Conservation (phyloP, 1,284 basidiomycete genomes). For the Cutaneotrichosporon cavernicola region DNA sequence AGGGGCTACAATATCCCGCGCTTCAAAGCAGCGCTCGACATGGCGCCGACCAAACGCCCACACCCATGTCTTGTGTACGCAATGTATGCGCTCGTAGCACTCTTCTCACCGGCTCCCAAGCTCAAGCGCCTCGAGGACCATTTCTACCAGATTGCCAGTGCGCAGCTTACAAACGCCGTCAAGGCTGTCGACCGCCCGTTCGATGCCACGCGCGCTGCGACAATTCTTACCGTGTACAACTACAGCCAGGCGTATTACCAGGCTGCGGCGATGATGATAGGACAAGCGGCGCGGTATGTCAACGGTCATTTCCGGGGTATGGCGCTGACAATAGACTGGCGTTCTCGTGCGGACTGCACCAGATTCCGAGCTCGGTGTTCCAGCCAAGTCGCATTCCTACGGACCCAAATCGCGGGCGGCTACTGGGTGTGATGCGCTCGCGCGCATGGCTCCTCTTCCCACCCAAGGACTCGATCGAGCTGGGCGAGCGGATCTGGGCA, state of each 20-base stretch:
- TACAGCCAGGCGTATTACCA: conserved; percentile 40
- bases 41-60: conserved; percentile 38
- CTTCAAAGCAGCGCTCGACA: conserved; percentile 42
- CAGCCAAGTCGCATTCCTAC: conserved; percentile 19
- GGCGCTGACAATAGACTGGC: conserved; percentile 24
- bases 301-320: background rate
- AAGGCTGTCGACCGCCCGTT: conserved; percentile 34
- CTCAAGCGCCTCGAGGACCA: conserved; percentile 40
- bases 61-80: conserved; percentile 46
- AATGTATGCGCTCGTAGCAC: conserved; percentile 43
- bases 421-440: conserved; percentile 36
- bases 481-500: conserved; percentile 46
- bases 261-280: conserved; percentile 42
- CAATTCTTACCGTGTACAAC: conserved; percentile 42
- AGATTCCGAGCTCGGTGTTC: conserved; percentile 36
- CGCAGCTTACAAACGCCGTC: conserved; percentile 37
- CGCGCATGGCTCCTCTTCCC: conserved; percentile 34
- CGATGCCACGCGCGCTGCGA: conserved; percentile 41
- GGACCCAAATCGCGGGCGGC: conserved; percentile 9
- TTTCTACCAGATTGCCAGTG: conserved; percentile 37
- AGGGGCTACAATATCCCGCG: conserved; percentile 40
- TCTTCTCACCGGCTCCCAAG: conserved; percentile 33
- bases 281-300: conserved; percentile 30
- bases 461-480: conserved; percentile 39
- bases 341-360: conserved; percentile 37